phyloP scores from a whole-genome alignment of 2,329 filamentous ascomycete genomes.

The Fusarium anthophilum region DNA sequence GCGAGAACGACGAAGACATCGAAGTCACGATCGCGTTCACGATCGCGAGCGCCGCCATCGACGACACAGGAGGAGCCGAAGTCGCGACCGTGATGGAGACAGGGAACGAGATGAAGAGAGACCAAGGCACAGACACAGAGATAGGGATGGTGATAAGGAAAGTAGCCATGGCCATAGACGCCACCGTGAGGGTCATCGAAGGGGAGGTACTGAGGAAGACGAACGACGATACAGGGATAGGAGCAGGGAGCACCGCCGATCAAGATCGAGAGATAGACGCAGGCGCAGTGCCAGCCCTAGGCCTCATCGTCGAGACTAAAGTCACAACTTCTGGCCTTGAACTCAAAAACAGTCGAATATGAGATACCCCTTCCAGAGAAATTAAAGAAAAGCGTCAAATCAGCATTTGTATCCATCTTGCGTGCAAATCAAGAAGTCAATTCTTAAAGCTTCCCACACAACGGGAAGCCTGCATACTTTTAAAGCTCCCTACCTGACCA shows the following conservation, averaged over 20 bases:
- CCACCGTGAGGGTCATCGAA: conserved; percentile 14
- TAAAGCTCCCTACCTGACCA: background rate
- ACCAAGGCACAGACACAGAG: conserved; percentile 6
- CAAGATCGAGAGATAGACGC: conserved; percentile 32
- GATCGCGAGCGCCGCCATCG: conserved; percentile 46
- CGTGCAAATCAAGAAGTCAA: conserved; percentile 7
- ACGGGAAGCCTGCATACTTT: conserved; percentile 3
- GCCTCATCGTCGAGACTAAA: conserved; percentile 21
- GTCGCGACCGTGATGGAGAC: conserved; percentile 42
- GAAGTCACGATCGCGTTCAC: conserved; percentile 49
- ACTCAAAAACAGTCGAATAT: background rate
- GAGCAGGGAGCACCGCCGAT: conserved; percentile 37
- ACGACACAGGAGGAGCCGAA: conserved; percentile 47
- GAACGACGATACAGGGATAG: conserved; percentile 29
- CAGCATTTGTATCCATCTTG: background rate
- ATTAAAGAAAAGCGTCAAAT: background rate
- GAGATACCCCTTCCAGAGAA: conserved; percentile 20
- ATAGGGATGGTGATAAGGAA: conserved; percentile 1
- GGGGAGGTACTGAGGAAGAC: conserved; percentile 12
- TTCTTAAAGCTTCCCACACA: background rate
- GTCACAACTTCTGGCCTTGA: background rate
- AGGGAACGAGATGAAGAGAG: conserved; percentile 29
- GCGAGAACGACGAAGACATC: conserved; percentile 47
- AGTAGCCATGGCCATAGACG: conserved; percentile 29
- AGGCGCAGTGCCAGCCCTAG: conserved; percentile 28